Base-by-base conservation (phyloP, 2,329 filamentous ascomycete species). In the Ophiocordyceps camponoti-leonardi region DNA sequence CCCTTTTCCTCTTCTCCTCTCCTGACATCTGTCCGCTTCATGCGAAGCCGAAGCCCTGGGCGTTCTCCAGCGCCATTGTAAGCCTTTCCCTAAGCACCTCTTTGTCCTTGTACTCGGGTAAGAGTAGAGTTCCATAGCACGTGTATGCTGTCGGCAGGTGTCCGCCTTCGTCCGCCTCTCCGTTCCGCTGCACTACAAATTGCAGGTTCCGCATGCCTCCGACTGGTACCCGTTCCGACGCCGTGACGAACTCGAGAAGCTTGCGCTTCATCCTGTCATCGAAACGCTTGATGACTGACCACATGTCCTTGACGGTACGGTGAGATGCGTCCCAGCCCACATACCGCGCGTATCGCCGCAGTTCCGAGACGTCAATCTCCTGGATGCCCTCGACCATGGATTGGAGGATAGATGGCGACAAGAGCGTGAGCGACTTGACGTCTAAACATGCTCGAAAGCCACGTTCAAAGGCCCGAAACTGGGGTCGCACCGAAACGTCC, bases 161-260 rank as follows among this genome's bases (percentile, higher is more conserved):
- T 0, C 71, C 73, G 3, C 59, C 57, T 2, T 67, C 65, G 2
- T 70, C 65, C 51, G 75, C 81, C 46, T 79, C 70, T 16, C 84
- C 79, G 56, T 87, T 86, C 54, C 75, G 79, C 61, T 90, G 83
- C 41, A 98, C 73, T 14, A 85, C 76, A 61, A 96, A 96, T 55
- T 83, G 79, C 42, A 96, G 67, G 53, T 83, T 86, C 50, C 76
- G 74, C 56, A 88, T 78, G 3, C 92, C 92, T 19, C 85, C 87
- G 0, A 94, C 84, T 0, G 92, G 92, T 2, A 96, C 76, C 2
- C 92, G 75, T 57, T 95, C 88, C 54, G 81, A 90, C 0, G 90
- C 90, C 14, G 92, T 98, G 28, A 98, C 88, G 56, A 98, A 98
- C 59, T 95, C 87, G 30, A 98, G 70, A 31, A 98, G 66, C 54